Conservation (phyloP, 352 stramenopile species). For the Phytophthora rubi region DNA sequence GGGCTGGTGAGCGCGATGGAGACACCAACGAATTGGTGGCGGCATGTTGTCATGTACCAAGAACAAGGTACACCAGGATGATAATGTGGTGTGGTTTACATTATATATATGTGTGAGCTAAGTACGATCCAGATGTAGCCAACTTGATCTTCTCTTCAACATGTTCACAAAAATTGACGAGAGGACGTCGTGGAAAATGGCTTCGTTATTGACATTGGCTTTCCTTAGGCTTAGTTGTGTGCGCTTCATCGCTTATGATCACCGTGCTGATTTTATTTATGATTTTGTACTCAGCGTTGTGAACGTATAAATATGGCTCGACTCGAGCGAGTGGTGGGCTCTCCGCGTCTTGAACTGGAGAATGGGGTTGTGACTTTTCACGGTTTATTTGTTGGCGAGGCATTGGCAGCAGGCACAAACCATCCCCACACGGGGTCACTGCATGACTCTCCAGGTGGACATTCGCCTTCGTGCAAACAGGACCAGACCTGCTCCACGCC, state of each 20-base stretch:
- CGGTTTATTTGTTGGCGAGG: constrained; percentile 29
- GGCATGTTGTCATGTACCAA: constrained; percentile 18
- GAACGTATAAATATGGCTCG: constrained; percentile 36
- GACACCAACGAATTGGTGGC: constrained; percentile 28
- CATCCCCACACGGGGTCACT: constrained; percentile 72
- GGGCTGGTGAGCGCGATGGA: constrained; percentile 1
- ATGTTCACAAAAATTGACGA: constrained; percentile 20
- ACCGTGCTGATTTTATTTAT: neutral
- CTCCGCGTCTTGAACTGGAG: neutral
- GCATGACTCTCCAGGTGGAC: constrained; percentile 41
- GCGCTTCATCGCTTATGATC: neutral
- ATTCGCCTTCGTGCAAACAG: constrained; percentile 44
- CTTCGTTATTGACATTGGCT: neutral
- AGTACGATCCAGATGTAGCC: neutral
- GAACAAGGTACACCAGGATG: constrained; percentile 1
- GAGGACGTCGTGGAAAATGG: constrained; percentile 13
- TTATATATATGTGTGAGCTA: constrained; percentile 10
- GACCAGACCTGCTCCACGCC: constrained; percentile 31
- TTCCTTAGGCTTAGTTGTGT: constrained; percentile 1
- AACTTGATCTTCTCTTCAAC: neutral
- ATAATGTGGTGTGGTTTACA: neutral
- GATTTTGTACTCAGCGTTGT: neutral
- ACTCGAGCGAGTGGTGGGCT: constrained; percentile 10
- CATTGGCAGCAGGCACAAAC: constrained; percentile 47
- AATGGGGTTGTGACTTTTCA: constrained; percentile 1